phyloP scores from a whole-genome alignment of 2,329 filamentous ascomycete genomes.

The Oidium heveae region DNA sequence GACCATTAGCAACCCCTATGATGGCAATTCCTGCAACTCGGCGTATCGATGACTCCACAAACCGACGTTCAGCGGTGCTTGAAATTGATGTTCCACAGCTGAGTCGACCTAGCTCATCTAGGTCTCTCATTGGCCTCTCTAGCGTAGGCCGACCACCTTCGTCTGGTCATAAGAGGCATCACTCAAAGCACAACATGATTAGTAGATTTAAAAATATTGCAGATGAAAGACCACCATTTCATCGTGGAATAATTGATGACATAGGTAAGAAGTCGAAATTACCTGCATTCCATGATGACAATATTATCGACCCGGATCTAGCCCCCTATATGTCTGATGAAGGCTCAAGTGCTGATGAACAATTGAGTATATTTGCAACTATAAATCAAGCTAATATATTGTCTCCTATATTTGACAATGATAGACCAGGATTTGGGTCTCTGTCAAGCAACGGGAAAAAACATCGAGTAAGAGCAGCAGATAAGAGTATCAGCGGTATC shows the following conservation, averaged over 20 bases:
- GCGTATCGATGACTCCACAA: constrained; percentile 45
- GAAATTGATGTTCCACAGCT: constrained; percentile 72
- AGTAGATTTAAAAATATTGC: constrained; percentile 44
- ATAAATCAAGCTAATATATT: constrained; percentile 40
- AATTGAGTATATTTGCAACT: constrained; percentile 61
- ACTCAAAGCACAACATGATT: constrained; percentile 67
- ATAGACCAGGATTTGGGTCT: constrained; percentile 44
- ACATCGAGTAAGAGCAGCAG: constrained; percentile 42
- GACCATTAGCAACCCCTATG: constrained; percentile 38
- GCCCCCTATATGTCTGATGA: constrained; percentile 89
- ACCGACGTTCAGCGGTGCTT: constrained; percentile 65
- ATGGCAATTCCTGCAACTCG: constrained; percentile 45
- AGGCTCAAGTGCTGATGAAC: constrained; percentile 78
- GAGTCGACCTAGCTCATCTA: constrained; percentile 76
- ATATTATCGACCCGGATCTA: constrained; percentile 90
- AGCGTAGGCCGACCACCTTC: constrained; percentile 44
- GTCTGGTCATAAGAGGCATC: constrained; percentile 56
- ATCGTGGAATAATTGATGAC: constrained; percentile 47
- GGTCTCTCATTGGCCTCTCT: constrained; percentile 56
- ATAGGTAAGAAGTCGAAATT: constrained; percentile 38
- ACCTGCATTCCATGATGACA: constrained; percentile 92
- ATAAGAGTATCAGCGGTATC: constrained; percentile 49
- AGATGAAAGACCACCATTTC: constrained; percentile 74
- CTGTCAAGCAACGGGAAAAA: constrained; percentile 51
- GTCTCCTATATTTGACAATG: constrained; percentile 43